Conservation (phyloP, 305 asterid genomes). For the Fraxinus floribunda region DNA sequence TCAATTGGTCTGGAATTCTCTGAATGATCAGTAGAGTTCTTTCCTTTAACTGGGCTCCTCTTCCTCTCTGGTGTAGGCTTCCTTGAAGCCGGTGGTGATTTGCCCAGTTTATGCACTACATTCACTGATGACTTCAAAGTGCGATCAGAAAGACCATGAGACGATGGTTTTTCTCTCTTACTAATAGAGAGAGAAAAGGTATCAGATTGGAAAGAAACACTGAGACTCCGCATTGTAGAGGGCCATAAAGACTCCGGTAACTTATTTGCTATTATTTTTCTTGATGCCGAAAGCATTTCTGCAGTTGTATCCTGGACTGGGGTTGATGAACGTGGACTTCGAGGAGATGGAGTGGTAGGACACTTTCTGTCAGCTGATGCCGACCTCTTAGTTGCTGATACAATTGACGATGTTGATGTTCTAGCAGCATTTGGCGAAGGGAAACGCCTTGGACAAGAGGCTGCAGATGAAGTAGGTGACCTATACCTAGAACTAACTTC, state of each 20-base stretch:
- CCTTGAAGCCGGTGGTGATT: conserved; percentile 41
- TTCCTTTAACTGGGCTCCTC: conserved; percentile 73
- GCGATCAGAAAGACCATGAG: conserved; percentile 41
- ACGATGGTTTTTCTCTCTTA: conserved; percentile 57
- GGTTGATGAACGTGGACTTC: conserved; percentile 53
- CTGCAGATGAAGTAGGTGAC: conserved; percentile 45
- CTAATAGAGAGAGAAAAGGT: conserved; percentile 39
- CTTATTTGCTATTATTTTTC: conserved; percentile 47
- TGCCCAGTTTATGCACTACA: conserved; percentile 37
- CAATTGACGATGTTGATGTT: conserved; percentile 35
- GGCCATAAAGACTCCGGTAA: conserved; percentile 87
- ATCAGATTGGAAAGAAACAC: conserved; percentile 66
- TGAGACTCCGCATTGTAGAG: conserved; percentile 70
- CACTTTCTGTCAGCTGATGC: conserved; percentile 74
- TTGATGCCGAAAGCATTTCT: conserved; percentile 43
- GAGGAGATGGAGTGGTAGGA: conserved; percentile 51
- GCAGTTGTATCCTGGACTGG: conserved; percentile 57
- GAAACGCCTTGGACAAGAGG: conserved; percentile 55
- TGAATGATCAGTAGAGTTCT: conserved; percentile 50
- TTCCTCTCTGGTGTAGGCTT: conserved; percentile 74
- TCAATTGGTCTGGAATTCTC: conserved; percentile 76
- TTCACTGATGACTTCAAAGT: conserved; percentile 49
- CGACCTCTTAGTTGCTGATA: conserved; percentile 54
- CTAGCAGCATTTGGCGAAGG: conserved; percentile 57
- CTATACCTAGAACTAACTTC: conserved; percentile 52